Conservation (phyloP, 345 rosid species). For the Cardamine occulta region DNA sequence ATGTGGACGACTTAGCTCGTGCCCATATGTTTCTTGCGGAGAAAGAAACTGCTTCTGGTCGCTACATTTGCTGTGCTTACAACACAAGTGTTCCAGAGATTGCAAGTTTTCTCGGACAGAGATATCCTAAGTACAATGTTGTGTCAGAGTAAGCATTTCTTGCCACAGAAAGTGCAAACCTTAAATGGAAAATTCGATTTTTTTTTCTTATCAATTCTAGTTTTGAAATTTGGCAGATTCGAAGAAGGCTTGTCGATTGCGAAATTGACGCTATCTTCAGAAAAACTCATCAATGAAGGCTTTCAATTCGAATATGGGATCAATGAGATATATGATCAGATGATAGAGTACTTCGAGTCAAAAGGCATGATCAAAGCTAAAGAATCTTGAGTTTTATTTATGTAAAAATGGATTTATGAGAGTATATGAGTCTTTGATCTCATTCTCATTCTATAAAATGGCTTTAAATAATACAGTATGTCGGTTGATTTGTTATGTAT, state of each 20-base stretch:
- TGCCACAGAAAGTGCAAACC: background rate
- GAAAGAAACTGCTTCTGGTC: conserved; percentile 80
- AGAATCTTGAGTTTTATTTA: background rate
- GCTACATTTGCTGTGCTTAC: conserved; percentile 68
- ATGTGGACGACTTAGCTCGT: conserved; percentile 79
- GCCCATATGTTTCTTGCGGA: conserved; percentile 86
- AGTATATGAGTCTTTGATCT: conserved; percentile 27
- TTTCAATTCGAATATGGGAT: conserved; percentile 71
- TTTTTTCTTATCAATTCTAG: background rate
- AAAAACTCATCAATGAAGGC: conserved; percentile 71
- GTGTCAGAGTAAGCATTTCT: conserved; percentile 65
- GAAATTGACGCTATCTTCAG: conserved; percentile 67
- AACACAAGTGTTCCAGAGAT: conserved; percentile 73
- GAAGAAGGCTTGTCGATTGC: conserved; percentile 65
- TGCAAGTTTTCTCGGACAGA: conserved; percentile 60
- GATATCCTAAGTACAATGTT: conserved; percentile 69
- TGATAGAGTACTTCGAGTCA: conserved; percentile 56
- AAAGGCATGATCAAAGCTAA: conserved; percentile 50
- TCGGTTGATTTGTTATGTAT: conserved; percentile 4
- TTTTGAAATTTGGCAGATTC: conserved; percentile 51
- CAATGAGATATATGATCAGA: conserved; percentile 77
- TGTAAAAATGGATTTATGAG: conserved; percentile 14
- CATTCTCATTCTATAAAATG: conserved; percentile 18
- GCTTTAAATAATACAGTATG: conserved; percentile 1
- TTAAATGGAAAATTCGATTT: background rate